phyloP scores from a whole-genome alignment of 495 filamentous ascomycete genomes.

The Neurospora discreta region DNA sequence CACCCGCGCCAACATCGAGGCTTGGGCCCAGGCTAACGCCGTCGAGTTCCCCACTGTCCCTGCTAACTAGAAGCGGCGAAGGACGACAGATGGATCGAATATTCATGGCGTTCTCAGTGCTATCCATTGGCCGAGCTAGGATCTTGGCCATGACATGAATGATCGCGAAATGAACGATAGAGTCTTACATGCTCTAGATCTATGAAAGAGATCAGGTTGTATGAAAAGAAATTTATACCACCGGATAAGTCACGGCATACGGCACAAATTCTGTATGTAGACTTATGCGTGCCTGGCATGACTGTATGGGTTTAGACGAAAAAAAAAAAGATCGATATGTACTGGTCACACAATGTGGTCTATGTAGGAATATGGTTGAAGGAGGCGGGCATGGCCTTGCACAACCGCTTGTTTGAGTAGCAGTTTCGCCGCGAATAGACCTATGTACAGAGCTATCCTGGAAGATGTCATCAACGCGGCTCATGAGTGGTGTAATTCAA shows the following conservation, averaged over 20 bases:
- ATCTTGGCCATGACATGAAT: neutral
- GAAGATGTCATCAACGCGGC: neutral
- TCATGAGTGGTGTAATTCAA: neutral
- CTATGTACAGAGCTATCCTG: neutral
- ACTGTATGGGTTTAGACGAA: neutral
- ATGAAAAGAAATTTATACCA: neutral
- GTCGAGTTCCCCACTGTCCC: slow-evolving; percentile 30
- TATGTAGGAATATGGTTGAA: neutral
- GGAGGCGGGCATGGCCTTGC: neutral
- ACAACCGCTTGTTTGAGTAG: neutral
- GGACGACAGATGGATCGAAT: neutral
- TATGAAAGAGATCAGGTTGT: neutral
- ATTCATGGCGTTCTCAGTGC: neutral
- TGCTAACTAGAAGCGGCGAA: slow-evolving; percentile 17
- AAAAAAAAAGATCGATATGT: neutral
- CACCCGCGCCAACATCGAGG: slow-evolving; percentile 28
- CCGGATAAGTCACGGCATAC: neutral
- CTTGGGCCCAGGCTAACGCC: slow-evolving; percentile 35
- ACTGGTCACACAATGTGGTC: neutral
- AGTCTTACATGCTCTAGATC: neutral
- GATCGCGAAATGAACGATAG: neutral
- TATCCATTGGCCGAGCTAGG: neutral
- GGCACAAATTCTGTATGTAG: neutral
- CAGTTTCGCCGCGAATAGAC: neutral
- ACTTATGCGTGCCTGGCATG: neutral